Evolutionary conservation across 1,139 yeast species (phyloP).

Genomic region (Wickerhamomyces sp.): DNA sequence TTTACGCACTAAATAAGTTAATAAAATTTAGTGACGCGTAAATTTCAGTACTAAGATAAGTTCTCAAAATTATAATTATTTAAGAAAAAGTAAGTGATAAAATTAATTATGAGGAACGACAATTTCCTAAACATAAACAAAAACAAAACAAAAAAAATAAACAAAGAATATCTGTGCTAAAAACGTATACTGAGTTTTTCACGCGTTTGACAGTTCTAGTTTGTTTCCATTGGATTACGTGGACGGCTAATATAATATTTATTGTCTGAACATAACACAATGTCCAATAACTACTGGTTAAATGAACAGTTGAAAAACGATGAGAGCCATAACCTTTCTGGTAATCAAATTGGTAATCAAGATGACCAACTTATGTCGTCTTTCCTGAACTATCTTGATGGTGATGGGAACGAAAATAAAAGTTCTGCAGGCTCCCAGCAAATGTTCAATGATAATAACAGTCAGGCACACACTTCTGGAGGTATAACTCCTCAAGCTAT

Average conservation of each 20-base stretch:
- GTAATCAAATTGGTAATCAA: slow-evolving; percentile 2
- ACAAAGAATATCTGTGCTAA: no score
- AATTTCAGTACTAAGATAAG: slow-evolving; percentile 3
- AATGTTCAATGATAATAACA: slow-evolving; percentile 9
- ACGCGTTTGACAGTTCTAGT: no score
- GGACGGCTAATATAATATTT: no score
- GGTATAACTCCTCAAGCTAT: slow-evolving; percentile 11
- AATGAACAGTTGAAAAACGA: slow-evolving; percentile 22
- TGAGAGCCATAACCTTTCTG: slow-evolving; percentile 11
- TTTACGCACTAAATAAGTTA: neutral
- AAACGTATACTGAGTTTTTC: no score
- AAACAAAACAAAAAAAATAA: neutral
- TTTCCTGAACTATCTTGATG: slow-evolving; percentile 23
- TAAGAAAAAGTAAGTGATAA: neutral
- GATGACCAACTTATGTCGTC: slow-evolving; percentile 25
- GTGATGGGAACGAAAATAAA: slow-evolving; percentile 4
- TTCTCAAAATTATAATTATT: neutral
- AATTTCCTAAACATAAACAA: neutral
- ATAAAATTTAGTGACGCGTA: neutral
- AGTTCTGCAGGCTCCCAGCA: slow-evolving; percentile 7
- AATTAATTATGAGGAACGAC: neutral
- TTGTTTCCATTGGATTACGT: no score
- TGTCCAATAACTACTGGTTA: slow-evolving; percentile 25
- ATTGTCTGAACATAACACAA: no score
- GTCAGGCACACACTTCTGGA: slow-evolving; percentile 5